phyloP scores from a whole-genome alignment of 768 basidiomycete genomes.

The Gloeopeniophorella convolvens region DNA sequence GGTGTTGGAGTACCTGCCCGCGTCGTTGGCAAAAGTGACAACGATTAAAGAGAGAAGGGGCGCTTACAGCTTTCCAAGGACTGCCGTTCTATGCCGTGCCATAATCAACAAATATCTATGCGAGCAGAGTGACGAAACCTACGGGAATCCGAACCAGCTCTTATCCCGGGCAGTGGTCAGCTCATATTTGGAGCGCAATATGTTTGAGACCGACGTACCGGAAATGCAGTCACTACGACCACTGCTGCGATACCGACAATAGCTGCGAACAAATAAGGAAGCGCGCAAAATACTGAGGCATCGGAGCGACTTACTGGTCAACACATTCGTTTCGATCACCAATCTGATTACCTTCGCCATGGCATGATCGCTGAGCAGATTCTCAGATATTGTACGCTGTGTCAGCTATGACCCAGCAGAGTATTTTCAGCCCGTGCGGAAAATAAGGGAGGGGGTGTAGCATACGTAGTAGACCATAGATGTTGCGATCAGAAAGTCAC shows the following conservation, averaged over 20 bases:
- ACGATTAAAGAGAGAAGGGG: too few species aligned
- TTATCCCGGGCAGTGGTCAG: background rate
- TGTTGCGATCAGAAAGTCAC: constrained; percentile 2
- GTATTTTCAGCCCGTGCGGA: background rate
- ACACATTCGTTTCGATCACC: constrained; percentile 24
- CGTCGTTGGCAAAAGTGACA: too few species aligned
- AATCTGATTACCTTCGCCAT: constrained; percentile 21
- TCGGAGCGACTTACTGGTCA: constrained; percentile 17
- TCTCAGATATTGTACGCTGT: background rate
- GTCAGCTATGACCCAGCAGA: background rate
- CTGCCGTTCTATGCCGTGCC: too few species aligned
- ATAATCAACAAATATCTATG: background rate
- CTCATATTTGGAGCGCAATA: background rate
- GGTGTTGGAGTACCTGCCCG: too few species aligned
- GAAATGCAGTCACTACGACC: background rate
- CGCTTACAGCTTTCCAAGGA: too few species aligned
- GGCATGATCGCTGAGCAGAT: background rate
- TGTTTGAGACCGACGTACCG: background rate
- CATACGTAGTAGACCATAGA: constrained; percentile 5
- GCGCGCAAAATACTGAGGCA: background rate
- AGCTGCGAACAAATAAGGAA: background rate
- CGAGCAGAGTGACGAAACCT: background rate
- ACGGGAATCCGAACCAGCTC: constrained; percentile 10
- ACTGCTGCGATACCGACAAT: background rate
- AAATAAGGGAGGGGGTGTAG: background rate